These are phyloP conservation scores for Gossypium anomalum DNA, from an alignment of 345 rosid species.

Conservation along the genomic window DNA sequence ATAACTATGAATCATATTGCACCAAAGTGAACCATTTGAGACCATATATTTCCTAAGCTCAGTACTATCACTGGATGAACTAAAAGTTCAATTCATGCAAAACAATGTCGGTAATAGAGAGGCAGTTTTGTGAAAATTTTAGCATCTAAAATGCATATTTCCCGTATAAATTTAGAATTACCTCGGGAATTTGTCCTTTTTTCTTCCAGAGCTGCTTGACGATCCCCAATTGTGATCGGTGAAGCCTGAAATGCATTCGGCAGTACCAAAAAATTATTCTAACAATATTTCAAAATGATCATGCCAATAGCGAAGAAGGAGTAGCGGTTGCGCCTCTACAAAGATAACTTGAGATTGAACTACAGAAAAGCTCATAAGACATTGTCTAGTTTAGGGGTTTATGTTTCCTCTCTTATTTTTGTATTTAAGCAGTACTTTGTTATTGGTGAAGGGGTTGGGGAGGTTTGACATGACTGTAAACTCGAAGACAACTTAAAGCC, in stretches of 20 bases:
- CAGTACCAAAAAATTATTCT: background rate
- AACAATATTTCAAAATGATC: too few species aligned
- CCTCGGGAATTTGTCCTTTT: slow-evolving; percentile 62
- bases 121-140: background rate
- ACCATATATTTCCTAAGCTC: slow-evolving; percentile 1
- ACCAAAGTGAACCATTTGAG: too few species aligned
- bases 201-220: slow-evolving; percentile 44
- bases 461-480: background rate
- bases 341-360: too few species aligned
- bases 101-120: background rate
- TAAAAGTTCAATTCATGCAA: background rate
- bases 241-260: slow-evolving; percentile 45
- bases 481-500: background rate
- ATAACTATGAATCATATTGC: background rate
- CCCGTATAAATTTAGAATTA: slow-evolving; percentile 14
- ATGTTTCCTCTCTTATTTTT: background rate
- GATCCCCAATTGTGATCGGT: slow-evolving; percentile 44
- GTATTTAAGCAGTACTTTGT: background rate
- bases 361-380: background rate
- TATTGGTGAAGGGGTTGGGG: background rate
- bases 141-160: background rate
- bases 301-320: too few species aligned
- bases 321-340: too few species aligned
- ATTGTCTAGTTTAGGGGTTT: background rate
- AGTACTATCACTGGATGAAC: background rate